Conservation (phyloP, 495 filamentous ascomycete genomes). For the Neurospora tetraspora region DNA sequence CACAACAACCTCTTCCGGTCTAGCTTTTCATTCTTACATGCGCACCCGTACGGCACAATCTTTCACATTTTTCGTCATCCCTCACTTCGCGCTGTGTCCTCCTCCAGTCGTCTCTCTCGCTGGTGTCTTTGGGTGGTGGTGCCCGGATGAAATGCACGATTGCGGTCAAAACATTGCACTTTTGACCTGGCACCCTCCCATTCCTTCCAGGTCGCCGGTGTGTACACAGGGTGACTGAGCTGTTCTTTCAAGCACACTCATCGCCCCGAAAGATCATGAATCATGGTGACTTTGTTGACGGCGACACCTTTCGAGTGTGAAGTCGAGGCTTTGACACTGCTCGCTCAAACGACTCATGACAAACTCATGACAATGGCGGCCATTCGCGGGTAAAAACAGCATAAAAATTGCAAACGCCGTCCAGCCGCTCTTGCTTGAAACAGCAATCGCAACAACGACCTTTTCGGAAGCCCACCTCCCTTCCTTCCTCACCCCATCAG, state of each 20-base stretch:
- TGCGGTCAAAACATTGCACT: no score
- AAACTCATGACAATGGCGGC: not conserved
- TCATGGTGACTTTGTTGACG: not conserved
- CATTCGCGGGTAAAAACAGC: not conserved
- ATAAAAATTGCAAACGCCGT: not conserved
- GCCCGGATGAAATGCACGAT: not conserved
- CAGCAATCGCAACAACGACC: not conserved
- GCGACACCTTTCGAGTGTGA: not conserved
- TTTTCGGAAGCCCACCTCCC: not conserved
- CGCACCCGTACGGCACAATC: not conserved
- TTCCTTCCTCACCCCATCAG: not conserved
- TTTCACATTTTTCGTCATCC: not conserved
- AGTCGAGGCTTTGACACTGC: not conserved
- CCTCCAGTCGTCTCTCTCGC: not conserved
- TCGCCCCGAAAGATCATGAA: not conserved
- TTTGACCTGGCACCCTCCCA: no score
- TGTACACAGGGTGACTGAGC: not conserved
- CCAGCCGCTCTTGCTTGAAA: not conserved
- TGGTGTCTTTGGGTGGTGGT: not conserved
- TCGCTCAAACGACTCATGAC: not conserved
- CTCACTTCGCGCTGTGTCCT: not conserved
- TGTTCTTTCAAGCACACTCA: not conserved
- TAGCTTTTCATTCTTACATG: not conserved
- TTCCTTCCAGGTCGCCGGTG: no score
- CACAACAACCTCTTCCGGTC: not conserved